Evolutionary conservation across 768 basidiomycete species (phyloP), one percentile per base, ranked within the genome.

Genomic region (Leccinum subgranulosum): DNA sequence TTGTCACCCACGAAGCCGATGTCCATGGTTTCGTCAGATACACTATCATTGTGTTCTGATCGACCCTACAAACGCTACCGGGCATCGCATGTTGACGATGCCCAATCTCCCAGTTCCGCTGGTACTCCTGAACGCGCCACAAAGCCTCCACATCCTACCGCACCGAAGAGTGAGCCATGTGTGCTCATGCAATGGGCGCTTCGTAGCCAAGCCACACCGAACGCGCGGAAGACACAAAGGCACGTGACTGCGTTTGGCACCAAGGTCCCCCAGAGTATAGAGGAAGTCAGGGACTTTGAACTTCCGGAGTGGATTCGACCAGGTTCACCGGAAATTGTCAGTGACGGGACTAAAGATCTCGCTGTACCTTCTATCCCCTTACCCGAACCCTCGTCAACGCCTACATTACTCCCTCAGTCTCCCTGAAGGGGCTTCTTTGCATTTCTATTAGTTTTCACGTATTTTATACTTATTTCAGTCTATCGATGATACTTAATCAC

Each of bases 171-270:
- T 27, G 71, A 72, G 23, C 62, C 65, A 27, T 79, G 77, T 56
- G 58, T 73, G 28, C 70, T 80, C 28, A 71, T 86, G 70, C 75
- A 79, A 28, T 76, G 82, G 52, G 85, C 85, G 6, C 64, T 78
- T 27, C 82, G 84, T 27, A 79, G 71, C 56, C 74, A 78, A 50
- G 70, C 72, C 10, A 73, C 75, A 45, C 78, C 77, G 14, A 74
- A 74, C 19, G 72, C 76, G 23, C 73, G 83, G 54, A 79, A 81
- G 65, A 78, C 81, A 11, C 77, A 79, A 60, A 76, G 86, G 56
- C 78, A 82, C 60, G 71, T 79, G 43, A 78, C 75, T 15, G 83
- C 86, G 9, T 90, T 88, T 64, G 87, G 88, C 0, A 73, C 76
- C 45, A 79, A 82, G 60, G 74, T 87, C n/a, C 82, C 82, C 6